A percentile compares a stretch with the other conserved stretches of the same genome.
phyloP scores from a whole-genome alignment of 2,329 filamentous ascomycete genomes.

The Trichophyton benhamiae region DNA sequence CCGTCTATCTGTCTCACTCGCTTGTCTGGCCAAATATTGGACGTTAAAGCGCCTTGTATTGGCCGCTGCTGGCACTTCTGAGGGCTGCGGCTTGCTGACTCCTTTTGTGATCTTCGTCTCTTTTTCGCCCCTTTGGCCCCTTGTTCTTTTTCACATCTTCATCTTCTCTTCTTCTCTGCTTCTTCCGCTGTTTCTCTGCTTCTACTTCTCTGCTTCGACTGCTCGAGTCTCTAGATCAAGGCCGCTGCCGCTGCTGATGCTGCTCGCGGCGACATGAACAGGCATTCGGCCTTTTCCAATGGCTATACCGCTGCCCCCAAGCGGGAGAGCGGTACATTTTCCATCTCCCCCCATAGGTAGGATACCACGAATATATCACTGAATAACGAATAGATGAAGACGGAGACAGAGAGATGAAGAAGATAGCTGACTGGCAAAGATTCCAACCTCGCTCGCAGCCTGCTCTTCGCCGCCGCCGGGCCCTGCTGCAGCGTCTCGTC shows the following conservation, averaged over 20 bases:
- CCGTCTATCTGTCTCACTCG: neutral
- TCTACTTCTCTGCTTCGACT: neutral
- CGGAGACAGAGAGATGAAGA: neutral
- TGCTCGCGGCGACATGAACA: constrained; percentile 57
- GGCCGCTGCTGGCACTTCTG: too few species aligned
- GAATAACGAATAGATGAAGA: neutral
- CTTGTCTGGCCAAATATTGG: neutral
- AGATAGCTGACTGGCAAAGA: constrained; percentile 33
- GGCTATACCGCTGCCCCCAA: constrained; percentile 59
- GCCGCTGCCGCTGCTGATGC: constrained; percentile 16
- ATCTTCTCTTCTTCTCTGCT: neutral
- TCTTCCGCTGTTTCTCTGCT: neutral
- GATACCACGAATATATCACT: neutral
- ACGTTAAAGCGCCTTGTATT: neutral
- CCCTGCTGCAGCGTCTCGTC: constrained; percentile 57
- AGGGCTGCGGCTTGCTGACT: too few species aligned
- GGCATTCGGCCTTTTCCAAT: constrained; percentile 75
- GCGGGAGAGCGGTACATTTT: constrained; percentile 57
- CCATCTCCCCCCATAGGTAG: constrained; percentile 81
- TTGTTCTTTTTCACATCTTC: neutral
- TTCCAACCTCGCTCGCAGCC: constrained; percentile 75
- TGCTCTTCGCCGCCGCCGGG: constrained; percentile 59
- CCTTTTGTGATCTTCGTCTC: neutral
- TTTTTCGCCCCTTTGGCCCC: neutral
- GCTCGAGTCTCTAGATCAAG: neutral